Conservation (phyloP, 768 basidiomycete species). For the Boletus patriciae region DNA sequence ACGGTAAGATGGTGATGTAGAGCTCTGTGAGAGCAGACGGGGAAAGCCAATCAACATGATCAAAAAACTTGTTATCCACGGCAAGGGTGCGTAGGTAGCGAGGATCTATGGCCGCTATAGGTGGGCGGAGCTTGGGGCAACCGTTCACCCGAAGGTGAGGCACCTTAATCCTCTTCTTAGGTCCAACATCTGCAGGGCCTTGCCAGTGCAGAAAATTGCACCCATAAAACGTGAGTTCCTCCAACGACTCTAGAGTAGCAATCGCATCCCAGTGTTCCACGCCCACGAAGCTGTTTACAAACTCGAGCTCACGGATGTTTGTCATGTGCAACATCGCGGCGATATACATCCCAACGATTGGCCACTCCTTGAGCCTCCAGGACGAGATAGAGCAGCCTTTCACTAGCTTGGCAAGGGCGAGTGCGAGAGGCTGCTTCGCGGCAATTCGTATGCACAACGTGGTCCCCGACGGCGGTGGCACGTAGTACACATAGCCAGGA, state of each 20-base stretch:
- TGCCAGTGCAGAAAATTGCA: slow-evolving; percentile 8
- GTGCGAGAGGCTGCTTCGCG: slow-evolving; percentile 28
- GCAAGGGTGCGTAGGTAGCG: slow-evolving; percentile 1
- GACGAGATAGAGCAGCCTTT: slow-evolving; percentile 26
- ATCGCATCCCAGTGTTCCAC: slow-evolving; percentile 18
- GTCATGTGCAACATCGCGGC: slow-evolving; percentile 21
- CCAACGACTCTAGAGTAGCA: slow-evolving; percentile 9
- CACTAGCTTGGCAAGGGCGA: slow-evolving; percentile 32
- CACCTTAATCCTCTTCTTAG: slow-evolving; percentile 6
- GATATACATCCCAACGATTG: no score
- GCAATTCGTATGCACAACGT: slow-evolving; percentile 31
- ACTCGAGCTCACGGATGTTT: slow-evolving; percentile 15
- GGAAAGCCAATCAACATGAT: background rate
- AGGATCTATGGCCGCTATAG: slow-evolving; percentile 3
- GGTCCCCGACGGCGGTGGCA: no score
- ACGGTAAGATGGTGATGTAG: no score
- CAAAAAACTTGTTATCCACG: no score
- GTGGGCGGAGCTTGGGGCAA: no score
- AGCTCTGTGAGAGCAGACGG: slow-evolving; percentile 7
- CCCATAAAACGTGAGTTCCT: slow-evolving; percentile 10
- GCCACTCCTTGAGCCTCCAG: no score
- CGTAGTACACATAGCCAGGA: no score
- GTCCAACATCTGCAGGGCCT: background rate
- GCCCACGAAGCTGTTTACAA: slow-evolving; percentile 10
- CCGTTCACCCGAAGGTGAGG: slow-evolving; percentile 5